phyloP scores from a whole-genome alignment of 257 asterid species.

The Penstemon barbatus region DNA sequence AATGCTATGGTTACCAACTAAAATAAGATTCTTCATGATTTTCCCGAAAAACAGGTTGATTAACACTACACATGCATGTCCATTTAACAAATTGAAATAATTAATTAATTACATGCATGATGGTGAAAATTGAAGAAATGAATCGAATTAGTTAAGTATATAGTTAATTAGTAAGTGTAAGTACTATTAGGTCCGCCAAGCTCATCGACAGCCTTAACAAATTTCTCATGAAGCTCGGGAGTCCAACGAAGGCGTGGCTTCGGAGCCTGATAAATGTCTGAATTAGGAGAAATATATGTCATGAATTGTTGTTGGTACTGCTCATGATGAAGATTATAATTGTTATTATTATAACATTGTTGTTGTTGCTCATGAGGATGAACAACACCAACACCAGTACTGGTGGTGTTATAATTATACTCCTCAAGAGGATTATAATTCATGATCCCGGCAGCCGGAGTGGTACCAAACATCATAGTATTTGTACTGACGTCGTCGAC shows the following conservation, averaged over 20 bases:
- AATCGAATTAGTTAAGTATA: neutral
- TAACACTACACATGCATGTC: neutral
- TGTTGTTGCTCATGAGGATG: too few species aligned
- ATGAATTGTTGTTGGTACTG: neutral
- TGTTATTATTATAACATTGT: too few species aligned
- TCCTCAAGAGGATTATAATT: too few species aligned
- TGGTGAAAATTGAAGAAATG: neutral
- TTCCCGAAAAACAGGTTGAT: neutral
- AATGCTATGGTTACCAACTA: neutral
- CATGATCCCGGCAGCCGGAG: too few species aligned
- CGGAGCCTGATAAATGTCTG: slow-evolving; percentile 3
- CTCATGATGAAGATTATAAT: neutral
- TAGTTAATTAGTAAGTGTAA: slow-evolving; percentile 15
- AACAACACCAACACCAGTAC: too few species aligned
- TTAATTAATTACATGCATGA: too few species aligned
- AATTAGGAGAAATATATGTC: neutral
- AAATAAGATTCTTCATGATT: neutral
- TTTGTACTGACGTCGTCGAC: too few species aligned
- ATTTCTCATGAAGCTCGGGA: slow-evolving; percentile 58
- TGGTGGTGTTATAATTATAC: too few species aligned
- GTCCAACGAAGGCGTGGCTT: slow-evolving; percentile 73
- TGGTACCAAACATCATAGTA: too few species aligned
- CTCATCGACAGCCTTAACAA: slow-evolving; percentile 53
- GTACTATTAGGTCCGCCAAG: slow-evolving; percentile 68
- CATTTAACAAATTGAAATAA: too few species aligned